Conservation (phyloP, 768 basidiomycete species). For the Clitopilus passeckerianus region DNA sequence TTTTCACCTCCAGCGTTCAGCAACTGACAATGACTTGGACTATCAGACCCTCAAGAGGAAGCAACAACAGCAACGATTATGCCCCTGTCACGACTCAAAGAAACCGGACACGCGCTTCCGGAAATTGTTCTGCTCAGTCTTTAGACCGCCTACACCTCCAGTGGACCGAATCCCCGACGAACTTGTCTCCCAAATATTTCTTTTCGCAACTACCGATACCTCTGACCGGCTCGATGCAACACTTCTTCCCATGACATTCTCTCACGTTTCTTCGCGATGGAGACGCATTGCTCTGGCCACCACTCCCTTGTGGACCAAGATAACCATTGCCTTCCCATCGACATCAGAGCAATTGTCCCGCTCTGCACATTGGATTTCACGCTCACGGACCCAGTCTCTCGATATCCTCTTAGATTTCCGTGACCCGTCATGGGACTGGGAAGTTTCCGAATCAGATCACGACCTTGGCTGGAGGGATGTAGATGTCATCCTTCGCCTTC, state of each 20-base stretch:
- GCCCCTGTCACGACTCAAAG: background rate
- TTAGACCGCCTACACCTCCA: constrained; percentile 3
- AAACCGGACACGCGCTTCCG: background rate
- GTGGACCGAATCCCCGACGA: constrained; percentile 27
- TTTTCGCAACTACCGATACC: constrained; percentile 19
- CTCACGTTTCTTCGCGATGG: constrained; percentile 50
- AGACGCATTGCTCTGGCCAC: constrained; percentile 39
- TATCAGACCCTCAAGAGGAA: background rate
- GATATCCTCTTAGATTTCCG: constrained; percentile 54
- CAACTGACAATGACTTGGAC: background rate
- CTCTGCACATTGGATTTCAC: constrained; percentile 30
- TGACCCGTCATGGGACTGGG: constrained; percentile 54
- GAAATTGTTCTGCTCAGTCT: constrained; percentile 9
- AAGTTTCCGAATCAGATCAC: constrained; percentile 38
- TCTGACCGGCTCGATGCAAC: constrained; percentile 19
- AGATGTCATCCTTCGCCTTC: constrained; percentile 37
- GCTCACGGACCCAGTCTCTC: constrained; percentile 43
- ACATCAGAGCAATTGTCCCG: constrained; percentile 30
- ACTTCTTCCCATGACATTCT: constrained; percentile 26
- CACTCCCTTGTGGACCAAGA: constrained; percentile 44
- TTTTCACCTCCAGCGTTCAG: background rate
- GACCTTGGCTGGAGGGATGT: constrained; percentile 36
- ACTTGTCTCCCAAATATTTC: constrained; percentile 29
- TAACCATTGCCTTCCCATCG: constrained; percentile 40
- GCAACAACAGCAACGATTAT: background rate